Evolutionary conservation across 441 rosid species (phyloP), one percentile per base, ranked within the genome.

Genomic region (Populus hybrid): DNA sequence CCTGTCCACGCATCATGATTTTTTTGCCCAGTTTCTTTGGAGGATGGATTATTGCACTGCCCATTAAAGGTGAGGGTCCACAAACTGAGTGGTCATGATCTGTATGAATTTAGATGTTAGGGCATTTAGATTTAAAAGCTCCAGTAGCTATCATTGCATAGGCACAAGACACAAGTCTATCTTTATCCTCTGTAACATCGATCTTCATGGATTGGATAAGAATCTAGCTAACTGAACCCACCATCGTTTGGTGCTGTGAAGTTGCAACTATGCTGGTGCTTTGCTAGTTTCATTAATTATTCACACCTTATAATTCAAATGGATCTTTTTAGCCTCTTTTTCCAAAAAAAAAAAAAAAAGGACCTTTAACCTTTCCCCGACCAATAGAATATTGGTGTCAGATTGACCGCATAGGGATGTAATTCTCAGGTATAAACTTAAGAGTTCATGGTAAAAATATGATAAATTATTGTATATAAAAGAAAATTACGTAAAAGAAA

Each of bases 61-160:
- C 71, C 78, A 64, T 65, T 75, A 8, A 21, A 74, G 69, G 70
- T 46, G 34, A 21, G 57, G 83, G 76, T 76, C 86, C 86, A 76
- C 86, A 72, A 23, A 57, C 18, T 79, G 78, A 67, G 78, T 70
- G 83, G 80, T 59, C 70, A 67, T 77, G 50, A 54, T 74, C 66
- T 36, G 28, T 50, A 66, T 76, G 42, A 63, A 73, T 42, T 2
- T 65, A 50, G 50, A 68, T 30, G 21, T 42, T 65, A 18, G 21
- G 63, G 21, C 21, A 50, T 69, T 67, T 75, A 38, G 40, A 70
- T 65, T 71, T 70, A 6, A n/a, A 74, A 66, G 73, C 70, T 71
- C 61, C 10, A 40, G 81, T 83, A 70, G 65, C 79, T 74, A 21
- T 76, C 76, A 70, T 54, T 28, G 36, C 54, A 23, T 23, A 61